Conservation (phyloP, 306 rosid species). For the Hippophae rhamnoides region DNA sequence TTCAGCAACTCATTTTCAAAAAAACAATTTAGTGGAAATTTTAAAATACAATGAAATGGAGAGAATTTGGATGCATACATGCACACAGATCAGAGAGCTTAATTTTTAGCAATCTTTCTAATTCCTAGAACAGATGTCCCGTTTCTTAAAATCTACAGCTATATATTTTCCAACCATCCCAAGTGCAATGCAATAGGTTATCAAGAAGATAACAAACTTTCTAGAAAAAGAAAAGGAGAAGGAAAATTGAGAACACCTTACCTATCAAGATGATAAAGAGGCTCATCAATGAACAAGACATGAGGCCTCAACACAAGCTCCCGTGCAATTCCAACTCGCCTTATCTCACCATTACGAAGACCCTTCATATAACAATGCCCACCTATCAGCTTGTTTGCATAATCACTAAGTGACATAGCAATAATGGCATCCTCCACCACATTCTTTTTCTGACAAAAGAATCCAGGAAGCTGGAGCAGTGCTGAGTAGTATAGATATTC, state of each 20-base stretch:
- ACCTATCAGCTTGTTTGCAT: slow-evolving; percentile 87
- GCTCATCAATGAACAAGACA: slow-evolving; percentile 85
- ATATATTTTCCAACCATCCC: not conserved
- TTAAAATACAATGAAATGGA: not conserved
- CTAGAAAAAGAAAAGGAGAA: not conserved
- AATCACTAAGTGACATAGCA: slow-evolving; percentile 87
- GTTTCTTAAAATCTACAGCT: not conserved
- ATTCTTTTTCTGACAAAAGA: slow-evolving; percentile 85
- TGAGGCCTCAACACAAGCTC: slow-evolving; percentile 98
- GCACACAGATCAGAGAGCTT: no score
- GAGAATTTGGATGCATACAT: not conserved
- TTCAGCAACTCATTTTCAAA: not conserved
- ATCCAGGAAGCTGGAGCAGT: slow-evolving; percentile 88
- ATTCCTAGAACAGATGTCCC: not conserved
- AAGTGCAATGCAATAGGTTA: not conserved
- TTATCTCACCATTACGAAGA: slow-evolving; percentile 85
- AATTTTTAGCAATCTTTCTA: not conserved
- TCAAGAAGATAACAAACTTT: not conserved
- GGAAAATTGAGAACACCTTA: slow-evolving; percentile 6
- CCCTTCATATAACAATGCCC: slow-evolving; percentile 98
- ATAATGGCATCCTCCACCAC: slow-evolving; percentile 95
- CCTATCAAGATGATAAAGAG: slow-evolving; percentile 95
- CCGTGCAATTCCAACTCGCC: slow-evolving; percentile 90
- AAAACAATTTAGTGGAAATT: not conserved
- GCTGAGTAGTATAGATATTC: slow-evolving; percentile 93